Percentiles rank a stretch among this genome's conserved stretches.
phyloP scores from a whole-genome alignment of 2,329 filamentous ascomycete genomes.

The Xylaria sp. region DNA sequence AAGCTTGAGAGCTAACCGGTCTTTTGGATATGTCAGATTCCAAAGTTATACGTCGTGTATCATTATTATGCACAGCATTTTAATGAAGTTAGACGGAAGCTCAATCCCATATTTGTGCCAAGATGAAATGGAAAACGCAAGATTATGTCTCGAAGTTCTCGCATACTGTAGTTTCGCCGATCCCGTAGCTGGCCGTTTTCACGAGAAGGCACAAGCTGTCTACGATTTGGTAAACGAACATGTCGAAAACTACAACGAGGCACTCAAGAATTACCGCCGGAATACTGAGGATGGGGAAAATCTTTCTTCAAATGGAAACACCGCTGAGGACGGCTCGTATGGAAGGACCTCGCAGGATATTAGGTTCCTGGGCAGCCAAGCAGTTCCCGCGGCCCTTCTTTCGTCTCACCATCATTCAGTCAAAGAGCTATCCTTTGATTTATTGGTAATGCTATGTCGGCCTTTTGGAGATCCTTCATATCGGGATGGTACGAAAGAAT shows the following conservation, averaged over 20 bases:
- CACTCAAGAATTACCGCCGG: background rate
- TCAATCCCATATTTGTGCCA: too few relatives aligned
- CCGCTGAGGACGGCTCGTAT: background rate
- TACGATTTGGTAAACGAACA: background rate
- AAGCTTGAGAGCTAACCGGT: background rate
- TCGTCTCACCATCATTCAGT: background rate
- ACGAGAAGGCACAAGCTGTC: background rate
- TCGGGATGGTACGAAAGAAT: background rate
- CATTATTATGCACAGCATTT: conserved; percentile 9
- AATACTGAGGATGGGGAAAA: background rate
- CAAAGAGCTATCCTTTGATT: conserved; percentile 1
- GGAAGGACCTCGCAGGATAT: background rate
- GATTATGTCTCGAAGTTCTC: conserved; percentile 7
- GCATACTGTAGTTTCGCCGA: conserved; percentile 5
- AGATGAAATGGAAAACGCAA: background rate
- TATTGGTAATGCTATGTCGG: background rate
- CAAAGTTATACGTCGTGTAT: conserved; percentile 13
- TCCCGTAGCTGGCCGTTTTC: background rate
- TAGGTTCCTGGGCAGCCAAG: too few relatives aligned
- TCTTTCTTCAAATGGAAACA: background rate
- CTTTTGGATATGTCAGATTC: background rate
- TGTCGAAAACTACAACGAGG: background rate
- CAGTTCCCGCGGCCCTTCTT: background rate
- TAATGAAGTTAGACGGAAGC: background rate
- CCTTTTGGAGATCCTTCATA: conserved; percentile 2